Percentiles rank a stretch among this genome's conserved stretches.
These are phyloP conservation scores for Oropetium thomaeum DNA, from an alignment of 176 grass and related monocot genomes.

Conservation along the genomic window DNA sequence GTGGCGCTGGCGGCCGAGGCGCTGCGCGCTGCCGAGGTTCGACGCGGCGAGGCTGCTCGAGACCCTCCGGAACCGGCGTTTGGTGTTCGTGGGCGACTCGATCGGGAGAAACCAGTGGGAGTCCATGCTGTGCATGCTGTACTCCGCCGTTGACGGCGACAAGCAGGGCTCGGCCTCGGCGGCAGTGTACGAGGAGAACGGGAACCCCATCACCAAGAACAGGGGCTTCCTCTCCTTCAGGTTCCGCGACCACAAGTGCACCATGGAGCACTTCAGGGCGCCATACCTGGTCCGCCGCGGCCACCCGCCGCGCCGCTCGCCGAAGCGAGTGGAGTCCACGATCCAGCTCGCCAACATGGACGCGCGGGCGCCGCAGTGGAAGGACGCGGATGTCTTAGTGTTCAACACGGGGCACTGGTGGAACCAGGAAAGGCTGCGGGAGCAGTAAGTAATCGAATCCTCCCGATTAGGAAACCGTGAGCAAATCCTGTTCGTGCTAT, in stretches of 20 bases:
- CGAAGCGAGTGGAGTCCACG: not conserved
- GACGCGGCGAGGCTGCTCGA: slow-evolving; percentile 41
- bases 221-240: slow-evolving; percentile 55
- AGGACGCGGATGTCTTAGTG: slow-evolving; percentile 53
- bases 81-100: slow-evolving; percentile 69
- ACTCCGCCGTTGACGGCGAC: slow-evolving; percentile 21
- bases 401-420: slow-evolving; percentile 76
- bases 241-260: slow-evolving; percentile 53
- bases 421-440: slow-evolving; percentile 43
- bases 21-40: slow-evolving; percentile 49
- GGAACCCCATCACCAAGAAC: slow-evolving; percentile 66
- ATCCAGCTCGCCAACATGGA: slow-evolving; percentile 44
- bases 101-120: slow-evolving; percentile 84
- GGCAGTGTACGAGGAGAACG: slow-evolving; percentile 53
- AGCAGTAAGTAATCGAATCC: slow-evolving; percentile 15
- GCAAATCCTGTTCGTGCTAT: not conserved
- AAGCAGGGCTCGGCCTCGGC: no score
- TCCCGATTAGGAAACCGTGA: no score
- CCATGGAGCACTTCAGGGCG: slow-evolving; percentile 64
- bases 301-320: slow-evolving; percentile 28
- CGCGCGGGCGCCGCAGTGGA: slow-evolving; percentile 32
- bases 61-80: slow-evolving; percentile 39
- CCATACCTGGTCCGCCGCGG: slow-evolving; percentile 51
- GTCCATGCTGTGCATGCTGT: slow-evolving; percentile 71
- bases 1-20: slow-evolving; percentile 58